Conservation (phyloP, 2,329 filamentous ascomycete genomes). For the Trichoderma sp. region DNA sequence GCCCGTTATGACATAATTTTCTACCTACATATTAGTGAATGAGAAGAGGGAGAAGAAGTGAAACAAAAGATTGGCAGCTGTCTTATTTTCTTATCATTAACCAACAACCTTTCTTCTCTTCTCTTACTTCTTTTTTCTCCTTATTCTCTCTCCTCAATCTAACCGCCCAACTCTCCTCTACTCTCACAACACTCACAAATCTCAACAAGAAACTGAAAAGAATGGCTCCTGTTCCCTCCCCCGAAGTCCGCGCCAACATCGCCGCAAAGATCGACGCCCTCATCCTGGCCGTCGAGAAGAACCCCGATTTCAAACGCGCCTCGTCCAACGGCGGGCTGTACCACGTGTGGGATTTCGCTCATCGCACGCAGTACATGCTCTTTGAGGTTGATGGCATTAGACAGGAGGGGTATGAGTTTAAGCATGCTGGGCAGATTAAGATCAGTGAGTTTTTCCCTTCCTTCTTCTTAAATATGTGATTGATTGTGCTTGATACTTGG, state of each 20-base stretch:
- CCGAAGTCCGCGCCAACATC: slow-evolving; percentile 29
- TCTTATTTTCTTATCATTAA: background rate
- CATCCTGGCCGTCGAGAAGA: slow-evolving; percentile 31
- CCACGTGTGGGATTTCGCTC: slow-evolving; percentile 43
- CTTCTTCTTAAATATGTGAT: no score
- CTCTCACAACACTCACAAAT: background rate
- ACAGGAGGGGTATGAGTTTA: slow-evolving; percentile 31
- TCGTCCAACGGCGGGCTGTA: slow-evolving; percentile 33
- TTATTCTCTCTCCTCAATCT: background rate
- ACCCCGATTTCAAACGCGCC: slow-evolving; percentile 30
- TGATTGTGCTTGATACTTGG: no score
- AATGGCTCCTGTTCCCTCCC: slow-evolving; percentile 23
- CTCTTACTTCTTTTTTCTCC: background rate
- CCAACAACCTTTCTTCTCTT: background rate
- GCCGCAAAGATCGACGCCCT: slow-evolving; percentile 29
- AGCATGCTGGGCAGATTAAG: slow-evolving; percentile 35
- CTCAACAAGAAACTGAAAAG: background rate
- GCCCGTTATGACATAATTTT: background rate
- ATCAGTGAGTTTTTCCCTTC: background rate
- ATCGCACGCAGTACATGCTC: slow-evolving; percentile 42
- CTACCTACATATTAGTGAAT: background rate
- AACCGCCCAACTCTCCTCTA: background rate
- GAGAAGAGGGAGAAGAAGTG: background rate
- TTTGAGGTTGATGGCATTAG: slow-evolving; percentile 41
- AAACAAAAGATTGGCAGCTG: background rate